These are phyloP conservation scores for Tolypocladium sp. DNA, from an alignment of 2,329 filamentous ascomycete species.

Conservation along the genomic window DNA sequence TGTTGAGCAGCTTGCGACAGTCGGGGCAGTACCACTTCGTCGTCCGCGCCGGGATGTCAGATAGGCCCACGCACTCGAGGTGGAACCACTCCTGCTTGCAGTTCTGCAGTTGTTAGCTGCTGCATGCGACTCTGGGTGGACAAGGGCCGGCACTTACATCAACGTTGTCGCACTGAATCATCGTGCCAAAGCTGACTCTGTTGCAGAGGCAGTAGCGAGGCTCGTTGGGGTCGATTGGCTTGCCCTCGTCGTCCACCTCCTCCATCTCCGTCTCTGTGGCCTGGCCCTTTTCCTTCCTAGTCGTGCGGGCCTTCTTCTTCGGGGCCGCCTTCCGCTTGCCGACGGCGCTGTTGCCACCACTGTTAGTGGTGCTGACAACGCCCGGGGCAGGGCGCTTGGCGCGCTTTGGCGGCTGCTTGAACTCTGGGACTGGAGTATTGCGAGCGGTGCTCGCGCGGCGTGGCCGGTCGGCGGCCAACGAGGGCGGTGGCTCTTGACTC, in stretches of 20 bases:
- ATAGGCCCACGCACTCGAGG: slow-evolving; percentile 64
- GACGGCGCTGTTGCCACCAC: slow-evolving; percentile 56
- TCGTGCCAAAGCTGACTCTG: slow-evolving; percentile 69
- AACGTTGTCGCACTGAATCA: slow-evolving; percentile 75
- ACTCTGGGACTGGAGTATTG: slow-evolving; percentile 46
- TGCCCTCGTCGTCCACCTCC: slow-evolving; percentile 59
- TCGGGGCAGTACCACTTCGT: slow-evolving; percentile 82
- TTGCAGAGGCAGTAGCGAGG: slow-evolving; percentile 71
- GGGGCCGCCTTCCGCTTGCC: slow-evolving; percentile 63
- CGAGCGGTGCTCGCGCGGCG: slow-evolving; percentile 48
- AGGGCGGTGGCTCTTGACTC: slow-evolving; percentile 40
- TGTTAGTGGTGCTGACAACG: slow-evolving; percentile 54
- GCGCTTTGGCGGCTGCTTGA: slow-evolving; percentile 39
- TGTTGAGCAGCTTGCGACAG: slow-evolving; percentile 54
- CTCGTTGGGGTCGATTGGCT: slow-evolving; percentile 66
- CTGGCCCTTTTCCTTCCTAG: slow-evolving; percentile 37
- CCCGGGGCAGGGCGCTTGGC: slow-evolving; percentile 64
- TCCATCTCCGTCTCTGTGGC: slow-evolving; percentile 36
- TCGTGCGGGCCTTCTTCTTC: slow-evolving; percentile 49
- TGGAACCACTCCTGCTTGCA: slow-evolving; percentile 85
- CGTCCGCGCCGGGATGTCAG: slow-evolving; percentile 58
- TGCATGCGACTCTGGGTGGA: background rate
- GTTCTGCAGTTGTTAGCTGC: slow-evolving; percentile 27
- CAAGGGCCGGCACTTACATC: slow-evolving; percentile 45
- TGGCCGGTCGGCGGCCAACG: slow-evolving; percentile 42